Percentiles rank a stretch among this genome's conserved stretches.
phyloP scores from a whole-genome alignment of 2,329 filamentous ascomycete genomes.

The Colletotrichum truncatum region DNA sequence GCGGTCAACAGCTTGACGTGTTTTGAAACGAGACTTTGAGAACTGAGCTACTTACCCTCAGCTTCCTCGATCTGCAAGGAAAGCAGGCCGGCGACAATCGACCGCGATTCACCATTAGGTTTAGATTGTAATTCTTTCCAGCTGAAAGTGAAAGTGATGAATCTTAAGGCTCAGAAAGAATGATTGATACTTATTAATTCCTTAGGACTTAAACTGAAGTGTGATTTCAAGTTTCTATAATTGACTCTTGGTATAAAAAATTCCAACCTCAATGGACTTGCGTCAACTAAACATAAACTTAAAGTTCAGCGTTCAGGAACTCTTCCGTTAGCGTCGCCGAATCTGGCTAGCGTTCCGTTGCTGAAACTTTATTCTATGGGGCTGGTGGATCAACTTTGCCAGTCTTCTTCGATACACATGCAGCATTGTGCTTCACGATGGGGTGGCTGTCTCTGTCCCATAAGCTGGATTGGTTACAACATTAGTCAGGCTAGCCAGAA shows the following conservation, averaged over 20 bases:
- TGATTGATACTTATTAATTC: too few relatives aligned
- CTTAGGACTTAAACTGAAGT: too few relatives aligned
- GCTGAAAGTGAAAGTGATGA: background rate
- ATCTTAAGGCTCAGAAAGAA: too few relatives aligned
- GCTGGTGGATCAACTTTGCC: too few relatives aligned
- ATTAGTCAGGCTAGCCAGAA: too few relatives aligned
- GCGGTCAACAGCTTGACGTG: background rate
- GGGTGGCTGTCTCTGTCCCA: too few relatives aligned
- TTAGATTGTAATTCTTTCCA: background rate
- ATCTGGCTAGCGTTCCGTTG: slow-evolving; percentile 1
- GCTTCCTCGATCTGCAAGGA: slow-evolving; percentile 36
- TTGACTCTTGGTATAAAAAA: too few relatives aligned
- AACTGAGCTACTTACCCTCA: slow-evolving; percentile 26
- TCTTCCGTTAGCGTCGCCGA: background rate
- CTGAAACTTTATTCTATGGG: slow-evolving; percentile 1
- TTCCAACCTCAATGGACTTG: too few relatives aligned
- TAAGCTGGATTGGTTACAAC: too few relatives aligned
- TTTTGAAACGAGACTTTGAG: background rate
- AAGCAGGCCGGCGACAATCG: slow-evolving; percentile 34
- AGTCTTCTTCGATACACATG: too few relatives aligned
- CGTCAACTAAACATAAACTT: background rate
- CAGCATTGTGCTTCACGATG: too few relatives aligned
- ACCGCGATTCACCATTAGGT: slow-evolving; percentile 35
- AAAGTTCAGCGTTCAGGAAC: background rate
- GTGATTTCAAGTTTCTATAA: too few relatives aligned